These are phyloP conservation scores for Plasmodium coatneyi DNA, from an alignment of 169 alveolate genomes.

Conservation along the genomic window DNA sequence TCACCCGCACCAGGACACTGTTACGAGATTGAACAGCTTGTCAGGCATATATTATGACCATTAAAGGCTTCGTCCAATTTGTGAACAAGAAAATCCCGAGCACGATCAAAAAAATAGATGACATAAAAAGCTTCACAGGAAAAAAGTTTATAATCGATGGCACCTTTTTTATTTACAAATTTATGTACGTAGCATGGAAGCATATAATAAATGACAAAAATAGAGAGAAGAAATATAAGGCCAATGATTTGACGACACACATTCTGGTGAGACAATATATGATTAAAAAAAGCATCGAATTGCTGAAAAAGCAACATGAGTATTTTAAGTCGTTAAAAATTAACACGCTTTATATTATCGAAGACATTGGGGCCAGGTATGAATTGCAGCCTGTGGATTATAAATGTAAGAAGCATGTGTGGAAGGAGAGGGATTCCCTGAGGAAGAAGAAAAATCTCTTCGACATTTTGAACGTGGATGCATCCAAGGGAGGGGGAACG, in stretches of 20 bases:
- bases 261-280: slow-evolving; percentile 57
- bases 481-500: not conserved
- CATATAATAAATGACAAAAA: slow-evolving; percentile 61
- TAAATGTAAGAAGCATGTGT: slow-evolving; percentile 73
- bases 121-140: slow-evolving; percentile 66
- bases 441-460: slow-evolving; percentile 65
- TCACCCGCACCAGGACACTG: not conserved
- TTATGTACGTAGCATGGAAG: slow-evolving; percentile 76
- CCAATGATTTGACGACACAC: slow-evolving; percentile 48
- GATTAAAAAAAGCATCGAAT: slow-evolving; percentile 62
- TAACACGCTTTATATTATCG: slow-evolving; percentile 68
- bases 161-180: slow-evolving; percentile 60
- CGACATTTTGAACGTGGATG: slow-evolving; percentile 53
- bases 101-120: slow-evolving; percentile 66
- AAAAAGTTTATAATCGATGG: slow-evolving; percentile 73
- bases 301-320: slow-evolving; percentile 65
- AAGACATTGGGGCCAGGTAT: slow-evolving; percentile 74
- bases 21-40: not conserved
- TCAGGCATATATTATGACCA: slow-evolving; percentile 62
- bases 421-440: slow-evolving; percentile 63
- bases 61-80: slow-evolving; percentile 65
- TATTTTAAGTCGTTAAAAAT: slow-evolving; percentile 69
- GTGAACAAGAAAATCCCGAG: slow-evolving; percentile 69
- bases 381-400: slow-evolving; percentile 69
- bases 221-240: slow-evolving; percentile 42